These are phyloP conservation scores for Neoboletus subvelutipes DNA, from an alignment of 768 basidiomycete species.

Conservation along the genomic window DNA sequence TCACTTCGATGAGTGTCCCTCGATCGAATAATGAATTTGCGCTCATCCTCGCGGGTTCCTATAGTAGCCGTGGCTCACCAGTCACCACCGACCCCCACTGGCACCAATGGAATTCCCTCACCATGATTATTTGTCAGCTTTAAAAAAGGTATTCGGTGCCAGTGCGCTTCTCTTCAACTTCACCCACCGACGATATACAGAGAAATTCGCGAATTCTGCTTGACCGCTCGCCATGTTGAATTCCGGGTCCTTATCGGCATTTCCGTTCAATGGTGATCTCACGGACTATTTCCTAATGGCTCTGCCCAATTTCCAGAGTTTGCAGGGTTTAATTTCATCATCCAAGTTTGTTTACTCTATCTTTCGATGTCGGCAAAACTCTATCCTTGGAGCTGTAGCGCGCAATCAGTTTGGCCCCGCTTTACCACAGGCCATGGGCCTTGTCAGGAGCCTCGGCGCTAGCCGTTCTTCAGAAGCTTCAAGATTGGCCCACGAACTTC, in stretches of 20 bases:
- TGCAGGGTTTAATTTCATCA: slow-evolving; percentile 27
- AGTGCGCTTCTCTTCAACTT: background rate
- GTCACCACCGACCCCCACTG: too few relatives aligned
- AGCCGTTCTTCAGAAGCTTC: background rate
- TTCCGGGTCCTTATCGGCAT: background rate
- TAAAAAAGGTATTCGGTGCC: background rate
- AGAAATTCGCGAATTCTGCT: background rate
- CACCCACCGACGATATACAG: background rate
- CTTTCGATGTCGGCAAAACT: slow-evolving; percentile 31
- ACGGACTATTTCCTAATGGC: slow-evolving; percentile 30
- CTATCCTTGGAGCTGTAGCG: slow-evolving; percentile 32
- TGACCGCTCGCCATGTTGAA: slow-evolving; percentile 2
- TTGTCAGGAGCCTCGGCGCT: slow-evolving; percentile 19
- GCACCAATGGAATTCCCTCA: background rate
- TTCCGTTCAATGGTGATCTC: slow-evolving; percentile 29
- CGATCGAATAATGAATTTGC: background rate
- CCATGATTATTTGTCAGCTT: background rate
- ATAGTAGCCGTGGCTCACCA: background rate
- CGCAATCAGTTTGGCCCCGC: slow-evolving; percentile 31
- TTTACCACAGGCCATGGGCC: slow-evolving; percentile 32
- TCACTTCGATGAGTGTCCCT: background rate
- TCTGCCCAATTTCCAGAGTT: slow-evolving; percentile 30
- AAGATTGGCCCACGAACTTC: slow-evolving; percentile 8
- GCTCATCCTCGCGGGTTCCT: background rate
- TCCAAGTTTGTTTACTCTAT: slow-evolving; percentile 33